These are phyloP conservation scores for Isatis lusitanica DNA, from an alignment of 441 rosid species.

Conservation along the genomic window DNA sequence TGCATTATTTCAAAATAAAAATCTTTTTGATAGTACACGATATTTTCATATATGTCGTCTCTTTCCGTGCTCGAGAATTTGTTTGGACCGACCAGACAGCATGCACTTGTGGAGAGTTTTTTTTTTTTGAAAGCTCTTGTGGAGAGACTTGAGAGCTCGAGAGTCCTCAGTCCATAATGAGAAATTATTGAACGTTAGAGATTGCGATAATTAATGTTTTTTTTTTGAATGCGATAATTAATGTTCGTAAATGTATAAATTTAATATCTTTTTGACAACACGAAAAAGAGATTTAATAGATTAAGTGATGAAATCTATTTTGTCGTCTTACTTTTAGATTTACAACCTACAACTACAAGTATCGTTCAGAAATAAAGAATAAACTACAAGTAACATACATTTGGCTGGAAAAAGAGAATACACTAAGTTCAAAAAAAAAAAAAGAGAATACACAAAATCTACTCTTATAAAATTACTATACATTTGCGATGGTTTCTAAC, in stretches of 20 bases:
- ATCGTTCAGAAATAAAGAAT: too few species aligned
- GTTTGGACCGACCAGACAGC: slow-evolving; percentile 27
- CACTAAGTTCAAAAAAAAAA: too few species aligned
- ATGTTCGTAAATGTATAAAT: too few species aligned
- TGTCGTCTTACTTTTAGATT: not conserved
- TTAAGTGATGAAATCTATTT: not conserved
- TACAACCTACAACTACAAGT: too few species aligned
- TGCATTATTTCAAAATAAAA: not conserved
- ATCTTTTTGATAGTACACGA: not conserved
- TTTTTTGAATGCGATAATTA: not conserved
- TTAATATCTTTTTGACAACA: too few species aligned
- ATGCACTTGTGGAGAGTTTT: slow-evolving; percentile 12
- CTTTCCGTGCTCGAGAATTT: slow-evolving; percentile 12
- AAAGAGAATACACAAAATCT: not conserved
- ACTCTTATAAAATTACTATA: not conserved
- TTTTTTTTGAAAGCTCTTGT: too few species aligned
- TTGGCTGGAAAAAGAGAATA: not conserved
- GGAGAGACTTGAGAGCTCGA: slow-evolving; percentile 3
- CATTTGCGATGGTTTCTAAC: not conserved
- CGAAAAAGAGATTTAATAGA: not conserved
- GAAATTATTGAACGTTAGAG: slow-evolving; percentile 6
- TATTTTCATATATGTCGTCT: slow-evolving; percentile 6
- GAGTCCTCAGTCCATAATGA: slow-evolving; percentile 2
- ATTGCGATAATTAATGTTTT: not conserved
- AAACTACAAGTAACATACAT: not conserved